phyloP scores from a whole-genome alignment of 208 protist species.

The Acanthamoeba triangularis region DNA sequence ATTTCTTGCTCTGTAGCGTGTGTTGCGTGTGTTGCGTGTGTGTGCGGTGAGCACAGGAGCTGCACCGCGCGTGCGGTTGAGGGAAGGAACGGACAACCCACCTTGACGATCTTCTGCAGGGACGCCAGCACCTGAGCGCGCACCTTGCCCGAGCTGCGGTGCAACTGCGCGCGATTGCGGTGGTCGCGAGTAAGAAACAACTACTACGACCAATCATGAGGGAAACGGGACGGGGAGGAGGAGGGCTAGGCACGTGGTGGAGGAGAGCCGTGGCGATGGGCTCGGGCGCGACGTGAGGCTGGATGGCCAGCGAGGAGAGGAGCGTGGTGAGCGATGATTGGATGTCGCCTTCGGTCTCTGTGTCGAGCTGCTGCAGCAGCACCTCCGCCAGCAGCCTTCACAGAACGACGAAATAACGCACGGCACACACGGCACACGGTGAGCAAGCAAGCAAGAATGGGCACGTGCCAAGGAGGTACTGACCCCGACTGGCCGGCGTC shows the following conservation, averaged over 20 bases:
- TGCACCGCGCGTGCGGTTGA: background rate
- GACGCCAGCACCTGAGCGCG: background rate
- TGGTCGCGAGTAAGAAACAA: background rate
- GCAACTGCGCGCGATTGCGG: background rate
- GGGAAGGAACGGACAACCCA: background rate
- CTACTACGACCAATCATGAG: background rate
- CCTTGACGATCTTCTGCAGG: background rate
- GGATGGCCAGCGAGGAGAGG: background rate
- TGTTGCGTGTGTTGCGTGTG: background rate
- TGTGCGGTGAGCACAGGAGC: background rate
- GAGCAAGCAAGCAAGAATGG: no score
- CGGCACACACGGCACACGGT: background rate
- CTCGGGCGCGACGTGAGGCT: background rate
- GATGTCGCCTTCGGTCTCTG: conserved; percentile 5
- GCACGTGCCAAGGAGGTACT: no score
- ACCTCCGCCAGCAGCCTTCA: conserved; percentile 5
- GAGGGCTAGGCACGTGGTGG: background rate
- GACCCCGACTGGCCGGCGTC: background rate
- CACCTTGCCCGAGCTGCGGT: background rate
- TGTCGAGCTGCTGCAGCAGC: background rate
- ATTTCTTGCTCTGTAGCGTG: background rate
- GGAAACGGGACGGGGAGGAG: background rate
- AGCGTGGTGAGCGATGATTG: background rate
- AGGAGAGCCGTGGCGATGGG: background rate
- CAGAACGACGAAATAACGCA: background rate